A percentile compares a stretch with the other conserved stretches of the same genome.
Conservation (phyloP, 1,284 basidiomycete genomes). For the Malassezia yamatoensis region DNA sequence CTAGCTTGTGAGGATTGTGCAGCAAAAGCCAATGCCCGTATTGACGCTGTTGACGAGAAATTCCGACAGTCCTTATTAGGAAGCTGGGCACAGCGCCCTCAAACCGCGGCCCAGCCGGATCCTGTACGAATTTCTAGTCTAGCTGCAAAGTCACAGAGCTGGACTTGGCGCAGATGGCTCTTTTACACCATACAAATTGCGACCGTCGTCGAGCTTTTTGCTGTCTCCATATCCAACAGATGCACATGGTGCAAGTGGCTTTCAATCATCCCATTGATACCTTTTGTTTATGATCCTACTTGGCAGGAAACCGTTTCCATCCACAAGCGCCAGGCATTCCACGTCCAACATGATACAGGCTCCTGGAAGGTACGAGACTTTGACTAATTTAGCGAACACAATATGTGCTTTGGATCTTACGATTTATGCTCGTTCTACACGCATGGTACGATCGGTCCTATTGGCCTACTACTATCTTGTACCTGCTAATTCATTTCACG, state of each 20-base stretch:
- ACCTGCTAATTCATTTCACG: not conserved
- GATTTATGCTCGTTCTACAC: not conserved
- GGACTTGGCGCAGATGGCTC: not conserved
- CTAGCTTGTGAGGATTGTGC: slow-evolving; percentile 25
- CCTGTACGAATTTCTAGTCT: no score
- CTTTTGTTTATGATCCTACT: not conserved
- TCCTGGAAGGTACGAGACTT: not conserved
- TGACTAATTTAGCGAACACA: not conserved
- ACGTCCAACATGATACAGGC: not conserved
- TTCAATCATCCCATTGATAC: not conserved
- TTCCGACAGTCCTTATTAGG: slow-evolving; percentile 24
- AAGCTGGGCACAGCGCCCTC: slow-evolving; percentile 19
- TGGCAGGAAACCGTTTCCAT: not conserved
- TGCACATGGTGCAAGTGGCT: no score
- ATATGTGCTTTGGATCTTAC: not conserved
- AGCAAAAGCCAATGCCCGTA: slow-evolving; percentile 17
- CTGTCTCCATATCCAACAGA: no score
- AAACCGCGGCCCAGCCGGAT: not conserved
- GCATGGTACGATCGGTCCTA: not conserved
- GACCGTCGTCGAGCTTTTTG: not conserved
- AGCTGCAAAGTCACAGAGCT: not conserved
- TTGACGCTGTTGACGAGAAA: slow-evolving; percentile 21
- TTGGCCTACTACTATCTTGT: not conserved
- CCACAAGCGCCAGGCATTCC: not conserved
- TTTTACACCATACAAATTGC: not conserved